Percentiles rank a stretch among this genome's conserved stretches.
Conservation (phyloP, 352 stramenopile genomes). For the Pythium oligandrum region DNA sequence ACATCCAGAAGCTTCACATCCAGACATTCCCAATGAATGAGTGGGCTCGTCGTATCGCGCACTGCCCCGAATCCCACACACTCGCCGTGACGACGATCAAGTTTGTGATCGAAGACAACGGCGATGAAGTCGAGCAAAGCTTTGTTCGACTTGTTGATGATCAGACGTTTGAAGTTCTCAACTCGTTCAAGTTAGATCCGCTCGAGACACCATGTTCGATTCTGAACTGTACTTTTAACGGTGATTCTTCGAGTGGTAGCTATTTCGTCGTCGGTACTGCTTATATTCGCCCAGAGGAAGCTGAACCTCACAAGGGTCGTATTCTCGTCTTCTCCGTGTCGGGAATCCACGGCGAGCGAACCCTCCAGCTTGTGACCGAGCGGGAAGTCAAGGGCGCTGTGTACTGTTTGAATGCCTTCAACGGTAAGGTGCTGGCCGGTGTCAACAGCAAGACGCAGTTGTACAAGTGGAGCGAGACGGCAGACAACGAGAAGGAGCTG, state of each 20-base stretch:
- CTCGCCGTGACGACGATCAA: constrained; percentile 80
- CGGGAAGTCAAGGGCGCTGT: constrained; percentile 94
- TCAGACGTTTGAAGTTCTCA: constrained; percentile 93
- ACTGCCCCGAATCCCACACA: constrained; percentile 74
- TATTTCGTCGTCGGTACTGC: constrained; percentile 89
- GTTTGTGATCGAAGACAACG: constrained; percentile 76
- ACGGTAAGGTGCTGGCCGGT: constrained; percentile 90
- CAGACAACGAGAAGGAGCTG: constrained; percentile 88
- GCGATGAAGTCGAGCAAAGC: constrained; percentile 81
- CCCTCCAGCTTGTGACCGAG: constrained; percentile 88
- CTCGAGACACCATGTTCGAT: constrained; percentile 88
- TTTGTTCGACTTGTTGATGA: constrained; percentile 96
- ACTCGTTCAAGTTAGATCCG: constrained; percentile 84
- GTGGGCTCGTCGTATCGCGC: constrained; percentile 90
- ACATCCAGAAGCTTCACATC: constrained; percentile 99
- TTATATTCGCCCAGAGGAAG: constrained; percentile 93
- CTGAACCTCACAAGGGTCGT: constrained; percentile 93
- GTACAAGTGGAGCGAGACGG: constrained; percentile 89
- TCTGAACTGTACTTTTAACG: constrained; percentile 68
- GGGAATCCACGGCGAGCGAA: constrained; percentile 76
- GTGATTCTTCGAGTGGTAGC: constrained; percentile 66
- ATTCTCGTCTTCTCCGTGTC: constrained; percentile 92
- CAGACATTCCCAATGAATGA: constrained; percentile 94
- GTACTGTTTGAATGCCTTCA: constrained; percentile 94
- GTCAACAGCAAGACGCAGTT: constrained; percentile 95